A percentile compares a stretch with the other conserved stretches of the same genome.
These are phyloP conservation scores for Pseudogymnoascus sp. DNA, from an alignment of 2,329 filamentous ascomycete genomes.

Conservation along the genomic window DNA sequence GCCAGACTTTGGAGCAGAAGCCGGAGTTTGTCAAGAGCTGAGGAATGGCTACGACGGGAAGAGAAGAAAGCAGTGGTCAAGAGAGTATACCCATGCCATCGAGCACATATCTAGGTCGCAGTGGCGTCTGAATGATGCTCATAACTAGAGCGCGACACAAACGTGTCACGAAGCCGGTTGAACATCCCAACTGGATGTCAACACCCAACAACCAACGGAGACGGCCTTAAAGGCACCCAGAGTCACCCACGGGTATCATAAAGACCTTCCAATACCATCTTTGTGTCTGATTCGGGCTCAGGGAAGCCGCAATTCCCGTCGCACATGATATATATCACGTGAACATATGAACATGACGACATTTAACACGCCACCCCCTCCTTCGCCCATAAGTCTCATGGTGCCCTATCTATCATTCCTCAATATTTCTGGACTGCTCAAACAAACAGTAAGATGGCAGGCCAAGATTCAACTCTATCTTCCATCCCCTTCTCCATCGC, in stretches of 20 bases:
- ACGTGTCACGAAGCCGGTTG: not conserved
- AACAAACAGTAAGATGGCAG: conserved; percentile 1
- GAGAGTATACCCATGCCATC: not conserved
- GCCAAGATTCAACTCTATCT: conserved; percentile 9
- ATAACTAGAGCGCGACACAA: not conserved
- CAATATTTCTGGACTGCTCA: not conserved
- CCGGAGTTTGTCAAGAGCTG: conserved; percentile 51
- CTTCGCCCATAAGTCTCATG: not conserved
- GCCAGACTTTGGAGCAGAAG: conserved; percentile 82
- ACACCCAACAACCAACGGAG: not conserved
- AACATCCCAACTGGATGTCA: not conserved
- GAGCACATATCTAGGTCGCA: not conserved
- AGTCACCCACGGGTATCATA: not conserved
- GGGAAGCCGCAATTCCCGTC: not conserved
- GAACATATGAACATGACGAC: not conserved
- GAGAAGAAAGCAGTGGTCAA: not conserved
- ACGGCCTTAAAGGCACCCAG: not conserved
- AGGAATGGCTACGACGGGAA: not conserved
- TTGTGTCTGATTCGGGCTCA: not conserved
- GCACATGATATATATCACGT: not conserved
- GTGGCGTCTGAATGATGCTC: not conserved
- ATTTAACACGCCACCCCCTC: not conserved
- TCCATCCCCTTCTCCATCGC: conserved; percentile 44
- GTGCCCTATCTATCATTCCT: not conserved
- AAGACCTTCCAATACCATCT: not conserved